Evolutionary conservation across 2,329 filamentous ascomycete species (phyloP).

Genomic region (Fusarium sp.): DNA sequence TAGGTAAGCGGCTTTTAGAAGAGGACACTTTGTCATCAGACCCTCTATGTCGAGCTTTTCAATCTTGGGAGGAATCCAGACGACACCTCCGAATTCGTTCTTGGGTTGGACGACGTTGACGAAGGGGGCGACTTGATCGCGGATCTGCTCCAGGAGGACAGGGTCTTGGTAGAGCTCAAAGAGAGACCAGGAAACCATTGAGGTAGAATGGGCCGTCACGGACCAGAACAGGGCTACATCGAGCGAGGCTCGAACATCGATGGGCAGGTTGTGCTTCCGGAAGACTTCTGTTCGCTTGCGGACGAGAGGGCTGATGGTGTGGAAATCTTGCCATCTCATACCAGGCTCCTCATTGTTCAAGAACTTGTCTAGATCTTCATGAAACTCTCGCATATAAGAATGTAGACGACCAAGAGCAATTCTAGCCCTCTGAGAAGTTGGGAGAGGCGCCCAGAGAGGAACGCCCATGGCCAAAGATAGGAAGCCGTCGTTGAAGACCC

Average conservation of each 20-base stretch:
- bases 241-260: slow-evolving; percentile 46
- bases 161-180: slow-evolving; percentile 53
- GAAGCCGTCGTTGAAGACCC: slow-evolving; percentile 51
- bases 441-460: slow-evolving; percentile 48
- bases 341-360: slow-evolving; percentile 46
- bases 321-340: slow-evolving; percentile 50
- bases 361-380: slow-evolving; percentile 49
- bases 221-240: slow-evolving; percentile 53
- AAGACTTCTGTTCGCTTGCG: slow-evolving; percentile 45
- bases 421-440: slow-evolving; percentile 46
- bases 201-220: slow-evolving; percentile 52
- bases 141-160: slow-evolving; percentile 51
- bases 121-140: slow-evolving; percentile 51
- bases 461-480: slow-evolving; percentile 44
- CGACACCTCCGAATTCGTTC: slow-evolving; percentile 49
- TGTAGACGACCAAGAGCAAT: slow-evolving; percentile 44
- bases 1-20: slow-evolving; percentile 52
- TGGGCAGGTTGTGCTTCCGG: slow-evolving; percentile 43
- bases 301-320: slow-evolving; percentile 49
- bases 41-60: slow-evolving; percentile 50
- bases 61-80: slow-evolving; percentile 49
- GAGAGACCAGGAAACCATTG: slow-evolving; percentile 54
- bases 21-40: slow-evolving; percentile 49
- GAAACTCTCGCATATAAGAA: slow-evolving; percentile 46
- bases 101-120: slow-evolving; percentile 47